Percentiles rank a stretch among this genome's conserved stretches.
Conservation (phyloP, 148 eudicot genomes). For the Rheum nobile region DNA sequence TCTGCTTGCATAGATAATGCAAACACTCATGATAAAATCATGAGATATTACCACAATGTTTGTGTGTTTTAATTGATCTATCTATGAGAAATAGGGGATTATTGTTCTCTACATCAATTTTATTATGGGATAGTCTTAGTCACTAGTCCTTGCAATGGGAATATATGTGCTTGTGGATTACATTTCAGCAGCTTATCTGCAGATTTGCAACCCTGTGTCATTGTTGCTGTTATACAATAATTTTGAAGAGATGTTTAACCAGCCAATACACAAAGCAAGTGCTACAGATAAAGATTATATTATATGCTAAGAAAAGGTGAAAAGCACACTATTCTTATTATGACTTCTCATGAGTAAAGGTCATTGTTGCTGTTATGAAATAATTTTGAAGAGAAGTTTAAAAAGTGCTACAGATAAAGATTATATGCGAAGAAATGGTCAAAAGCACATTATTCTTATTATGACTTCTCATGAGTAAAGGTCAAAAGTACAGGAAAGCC, state of each 20-base stretch:
- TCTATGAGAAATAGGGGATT: not conserved
- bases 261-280: too few relatives aligned
- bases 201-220: too few relatives aligned
- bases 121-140: too few relatives aligned
- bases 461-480: not conserved
- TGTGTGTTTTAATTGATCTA: not conserved
- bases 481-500: not conserved
- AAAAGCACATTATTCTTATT: conserved; percentile 1
- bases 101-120: too few relatives aligned
- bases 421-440: not conserved
- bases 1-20: not conserved
- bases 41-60: not conserved
- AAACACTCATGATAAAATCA: not conserved
- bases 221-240: too few relatives aligned
- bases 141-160: too few relatives aligned
- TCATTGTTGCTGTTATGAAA: too few relatives aligned
- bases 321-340: not conserved
- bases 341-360: not conserved
- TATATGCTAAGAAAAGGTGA: not conserved
- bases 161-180: not conserved
- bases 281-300: not conserved
- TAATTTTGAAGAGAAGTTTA: not conserved
- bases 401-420: not conserved
- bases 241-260: not conserved
- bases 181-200: not conserved